Evolutionary conservation across 2,329 filamentous ascomycete genomes (phyloP), one percentile per base, ranked within the genome.

Genomic region (Aspergillus fructus): DNA sequence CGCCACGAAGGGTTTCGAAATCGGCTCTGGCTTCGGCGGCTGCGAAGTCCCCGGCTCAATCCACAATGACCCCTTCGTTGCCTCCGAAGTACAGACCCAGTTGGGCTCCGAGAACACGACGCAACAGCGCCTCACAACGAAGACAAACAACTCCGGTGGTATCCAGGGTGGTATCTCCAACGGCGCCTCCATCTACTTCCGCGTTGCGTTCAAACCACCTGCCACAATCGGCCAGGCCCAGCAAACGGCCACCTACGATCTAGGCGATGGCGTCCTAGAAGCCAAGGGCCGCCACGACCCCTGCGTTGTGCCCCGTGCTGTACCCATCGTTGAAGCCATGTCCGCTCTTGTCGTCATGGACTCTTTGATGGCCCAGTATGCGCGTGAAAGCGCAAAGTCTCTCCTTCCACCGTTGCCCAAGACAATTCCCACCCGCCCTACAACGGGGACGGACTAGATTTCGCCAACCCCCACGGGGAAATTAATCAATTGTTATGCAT

Each of bases 121-220:
- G 59, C 65, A 30, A 58, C 85, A 89, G 17, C 83, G 81, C 61
- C 83, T 97, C 53, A 88, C 87, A 8, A 97, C 93, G 55, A 90
- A 89, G 79, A 97, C 93, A 24, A 97, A 97, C 81, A 92, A 96
- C 81, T 93, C 89, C 2, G 93, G 93, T 12, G 94, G 93, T 62
- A 91, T 97, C 66, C 93, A 97, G 79, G 94, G 93, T 43, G 93
- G 93, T 52, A 97, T 97, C 76, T 89, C 89, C 50, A 97, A 97
- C 75, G 94, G 93, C 57, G 90, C 91, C 39, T 89, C 88, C 58
- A 91, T 97, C 78, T 97, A 94, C 83, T 97, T 97, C 85, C 87
- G 89, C 50, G 88, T 96, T 5, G 93, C 86, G 15, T 97, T 97
- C 85, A 97, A 97, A 83, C 90, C 93, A 9, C 87, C 93, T 3